Evolutionary conservation across 2,329 filamentous ascomycete species (phyloP), one percentile per base, ranked within the genome.

Genomic region (Colletotrichum plurivorum): DNA sequence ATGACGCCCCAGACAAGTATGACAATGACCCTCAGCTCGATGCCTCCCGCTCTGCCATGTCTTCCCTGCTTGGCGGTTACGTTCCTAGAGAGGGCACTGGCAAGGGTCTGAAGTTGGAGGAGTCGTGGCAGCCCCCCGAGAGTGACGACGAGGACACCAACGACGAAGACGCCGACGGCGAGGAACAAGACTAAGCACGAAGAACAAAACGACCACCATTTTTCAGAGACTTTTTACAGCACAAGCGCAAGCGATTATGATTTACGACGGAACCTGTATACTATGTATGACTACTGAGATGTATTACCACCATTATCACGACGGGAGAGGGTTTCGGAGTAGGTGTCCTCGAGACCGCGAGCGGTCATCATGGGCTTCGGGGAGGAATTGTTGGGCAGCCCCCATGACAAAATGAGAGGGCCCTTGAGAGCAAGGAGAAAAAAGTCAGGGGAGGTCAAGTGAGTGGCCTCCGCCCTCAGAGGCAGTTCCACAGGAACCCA

Each of bases 91-190:
- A 86, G 71, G 82, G 86, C 3, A 84, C 82, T 18, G 92, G 93
- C 66, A 93, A 94, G 78, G 93, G 93, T 0, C 82, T 95, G 73
- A 95, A 94, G 77, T 83, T 96, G 4, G 93, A 95, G 79, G 93
- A 95, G 77, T 93, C 92, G 0, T 95, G 87, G 92, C 91, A 89
- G 78, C 93, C 86, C 18, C 91, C 90, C 10, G 87, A 89, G 53
- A 85, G 88, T 5, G 89, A 91, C 20, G 88, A 89, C 2, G 89
- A 88, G 16, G 78, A 78, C 0, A 83, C 83, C 4, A 77, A 82
- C 1, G 83, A 83, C 36, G 58, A 61, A 39, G 76, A 76, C 12
- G 77, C 76, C 25, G 78, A 83, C 16, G 76, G 76, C 39, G 74
- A 77, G 71, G 77, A 78, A n/a, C 52, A 49, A 10, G 71, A 71